Evolutionary conservation across 2,329 filamentous ascomycete genomes (phyloP).

Genomic region (Sclerotinia sclerotiorum): DNA sequence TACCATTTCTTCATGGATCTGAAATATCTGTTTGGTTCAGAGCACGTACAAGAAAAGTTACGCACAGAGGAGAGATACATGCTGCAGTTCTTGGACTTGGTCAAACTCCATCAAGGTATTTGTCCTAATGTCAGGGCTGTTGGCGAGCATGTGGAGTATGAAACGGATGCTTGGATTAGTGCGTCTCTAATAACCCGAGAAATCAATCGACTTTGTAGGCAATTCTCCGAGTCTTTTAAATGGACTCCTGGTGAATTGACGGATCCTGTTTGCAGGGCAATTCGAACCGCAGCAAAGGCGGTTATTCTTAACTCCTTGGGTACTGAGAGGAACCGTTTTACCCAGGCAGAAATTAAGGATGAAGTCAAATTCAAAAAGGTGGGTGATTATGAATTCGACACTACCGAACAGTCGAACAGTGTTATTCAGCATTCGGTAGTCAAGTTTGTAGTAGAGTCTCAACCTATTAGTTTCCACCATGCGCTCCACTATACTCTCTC

Average conservation of each 20-base stretch:
- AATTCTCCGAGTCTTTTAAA: slow-evolving; percentile 84
- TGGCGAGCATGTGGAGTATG: slow-evolving; percentile 96
- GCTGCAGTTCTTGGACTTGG: slow-evolving; percentile 90
- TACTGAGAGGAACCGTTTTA: slow-evolving; percentile 82
- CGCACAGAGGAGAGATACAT: slow-evolving; percentile 83
- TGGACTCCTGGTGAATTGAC: slow-evolving; percentile 64
- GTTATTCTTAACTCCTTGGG: slow-evolving; percentile 89
- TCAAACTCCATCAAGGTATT: slow-evolving; percentile 95
- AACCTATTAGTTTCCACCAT: slow-evolving; percentile 96
- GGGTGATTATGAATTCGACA: slow-evolving; percentile 77
- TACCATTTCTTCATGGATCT: slow-evolving; percentile 98
- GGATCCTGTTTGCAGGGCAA: slow-evolving; percentile 66
- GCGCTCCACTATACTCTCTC: slow-evolving; percentile 94
- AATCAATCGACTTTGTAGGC: slow-evolving; percentile 87
- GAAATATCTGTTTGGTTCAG: slow-evolving; percentile 84
- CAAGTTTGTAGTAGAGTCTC: slow-evolving; percentile 82
- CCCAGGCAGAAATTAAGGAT: slow-evolving; percentile 82
- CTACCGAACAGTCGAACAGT: slow-evolving; percentile 34
- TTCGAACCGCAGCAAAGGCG: slow-evolving; percentile 72
- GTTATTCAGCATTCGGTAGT: slow-evolving; percentile 63
- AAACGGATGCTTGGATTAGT: slow-evolving; percentile 97
- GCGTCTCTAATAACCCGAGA: slow-evolving; percentile 92
- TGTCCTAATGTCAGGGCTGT: slow-evolving; percentile 91
- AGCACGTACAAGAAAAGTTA: slow-evolving; percentile 82
- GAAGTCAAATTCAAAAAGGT: slow-evolving; percentile 80